Percentiles rank a stretch among this genome's conserved stretches.
These are phyloP conservation scores for Boletus albobrunnescens DNA, from an alignment of 1,284 basidiomycete genomes.

Conservation along the genomic window DNA sequence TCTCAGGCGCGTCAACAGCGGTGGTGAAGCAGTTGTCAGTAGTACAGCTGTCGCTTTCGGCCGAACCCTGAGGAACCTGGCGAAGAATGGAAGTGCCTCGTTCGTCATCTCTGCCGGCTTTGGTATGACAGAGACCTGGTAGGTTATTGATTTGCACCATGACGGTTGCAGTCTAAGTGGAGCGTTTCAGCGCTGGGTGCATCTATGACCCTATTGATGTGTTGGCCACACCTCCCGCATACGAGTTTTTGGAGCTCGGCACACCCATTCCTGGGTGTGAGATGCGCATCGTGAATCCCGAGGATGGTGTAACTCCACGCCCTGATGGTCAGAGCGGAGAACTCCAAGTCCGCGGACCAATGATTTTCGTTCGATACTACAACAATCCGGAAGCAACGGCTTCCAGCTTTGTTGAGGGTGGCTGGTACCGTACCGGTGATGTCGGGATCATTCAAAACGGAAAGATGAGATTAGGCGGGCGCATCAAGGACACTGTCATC, in stretches of 20 bases:
- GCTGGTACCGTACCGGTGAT: constrained; percentile 46
- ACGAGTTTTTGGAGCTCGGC: constrained; percentile 33
- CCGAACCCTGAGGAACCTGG: constrained; percentile 32
- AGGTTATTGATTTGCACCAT: neutral
- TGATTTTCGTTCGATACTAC: constrained; percentile 40
- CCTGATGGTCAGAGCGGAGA: constrained; percentile 34
- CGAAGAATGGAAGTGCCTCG: constrained; percentile 25
- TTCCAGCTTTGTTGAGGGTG: constrained; percentile 38
- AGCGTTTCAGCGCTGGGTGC: constrained; percentile 34
- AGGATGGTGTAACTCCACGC: constrained; percentile 28
- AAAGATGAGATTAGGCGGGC: constrained; percentile 39
- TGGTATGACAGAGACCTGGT: constrained; percentile 46
- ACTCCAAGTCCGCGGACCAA: constrained; percentile 39
- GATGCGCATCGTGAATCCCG: constrained; percentile 35
- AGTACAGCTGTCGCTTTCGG: constrained; percentile 37
- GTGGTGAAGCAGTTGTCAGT: constrained; percentile 40
- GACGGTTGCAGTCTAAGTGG: neutral
- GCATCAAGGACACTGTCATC: constrained; percentile 44
- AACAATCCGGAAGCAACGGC: constrained; percentile 39
- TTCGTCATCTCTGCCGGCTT: constrained; percentile 40
- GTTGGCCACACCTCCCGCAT: constrained; percentile 12
- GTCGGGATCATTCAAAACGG: constrained; percentile 37
- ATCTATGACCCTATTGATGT: constrained; percentile 34
- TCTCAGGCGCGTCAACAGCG: constrained; percentile 30
- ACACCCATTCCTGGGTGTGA: constrained; percentile 23